Percentiles rank a stretch among this genome's conserved stretches.
phyloP scores from a whole-genome alignment of 2,329 filamentous ascomycete genomes.

The Monosporascus sp. region DNA sequence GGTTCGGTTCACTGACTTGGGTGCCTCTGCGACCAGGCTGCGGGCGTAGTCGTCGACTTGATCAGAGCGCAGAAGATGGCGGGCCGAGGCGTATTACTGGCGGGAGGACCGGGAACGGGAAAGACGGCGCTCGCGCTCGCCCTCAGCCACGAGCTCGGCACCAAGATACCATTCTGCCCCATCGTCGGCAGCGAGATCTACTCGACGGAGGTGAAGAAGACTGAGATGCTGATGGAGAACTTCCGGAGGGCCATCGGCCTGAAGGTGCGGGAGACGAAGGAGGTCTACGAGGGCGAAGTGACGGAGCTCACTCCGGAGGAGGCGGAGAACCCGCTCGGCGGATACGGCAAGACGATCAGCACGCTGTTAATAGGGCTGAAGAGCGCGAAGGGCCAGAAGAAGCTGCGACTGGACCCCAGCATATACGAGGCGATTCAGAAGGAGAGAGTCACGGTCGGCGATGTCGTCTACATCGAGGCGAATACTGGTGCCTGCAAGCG shows the following conservation, averaged over 20 bases:
- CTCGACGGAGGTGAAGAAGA: constrained; percentile 98
- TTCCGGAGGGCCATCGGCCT: constrained; percentile 94
- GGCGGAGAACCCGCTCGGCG: constrained; percentile 93
- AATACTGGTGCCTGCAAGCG: constrained; percentile 98
- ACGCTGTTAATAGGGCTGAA: constrained; percentile 92
- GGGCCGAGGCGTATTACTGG: constrained; percentile 84
- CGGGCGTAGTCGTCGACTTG: constrained; percentile 90
- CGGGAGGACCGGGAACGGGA: constrained; percentile 90
- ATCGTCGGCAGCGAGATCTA: constrained; percentile 98
- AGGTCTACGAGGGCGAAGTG: constrained; percentile 98
- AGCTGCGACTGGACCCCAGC: constrained; percentile 90
- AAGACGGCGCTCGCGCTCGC: constrained; percentile 95
- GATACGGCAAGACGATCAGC: constrained; percentile 96
- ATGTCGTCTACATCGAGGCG: constrained; percentile 98
- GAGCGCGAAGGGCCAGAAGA: constrained; percentile 95
- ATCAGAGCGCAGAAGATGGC: constrained; percentile 98
- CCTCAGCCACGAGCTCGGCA: constrained; percentile 93
- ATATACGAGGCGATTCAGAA: constrained; percentile 99
- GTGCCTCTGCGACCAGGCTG: constrained; percentile 54
- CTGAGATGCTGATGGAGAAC: constrained; percentile 98
- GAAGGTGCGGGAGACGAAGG: constrained; percentile 96
- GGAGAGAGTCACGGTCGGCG: constrained; percentile 90
- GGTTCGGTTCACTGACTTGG: constrained; percentile 1
- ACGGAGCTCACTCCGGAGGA: constrained; percentile 97
- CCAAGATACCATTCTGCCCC: constrained; percentile 96